Conservation (phyloP, 108 stramenopile genomes). For the Nannochloropsis salina region DNA sequence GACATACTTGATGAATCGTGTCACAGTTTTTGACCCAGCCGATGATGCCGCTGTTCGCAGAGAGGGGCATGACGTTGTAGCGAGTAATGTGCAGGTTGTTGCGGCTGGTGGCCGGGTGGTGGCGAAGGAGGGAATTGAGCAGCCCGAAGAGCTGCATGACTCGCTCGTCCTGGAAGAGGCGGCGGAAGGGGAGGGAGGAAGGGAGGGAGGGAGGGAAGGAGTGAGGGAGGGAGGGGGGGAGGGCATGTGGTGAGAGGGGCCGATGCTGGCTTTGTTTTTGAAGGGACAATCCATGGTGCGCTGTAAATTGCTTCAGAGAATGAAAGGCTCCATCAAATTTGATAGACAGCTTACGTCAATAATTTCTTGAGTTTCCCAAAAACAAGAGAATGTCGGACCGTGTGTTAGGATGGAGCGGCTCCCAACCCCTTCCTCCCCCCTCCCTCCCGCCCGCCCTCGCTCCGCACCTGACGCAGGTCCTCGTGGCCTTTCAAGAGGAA, state of each 20-base stretch:
- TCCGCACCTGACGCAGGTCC: constrained; percentile 37
- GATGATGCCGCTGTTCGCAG: constrained; percentile 40
- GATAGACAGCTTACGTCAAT: too few species aligned
- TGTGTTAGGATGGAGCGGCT: too few species aligned
- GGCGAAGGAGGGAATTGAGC: constrained; percentile 29
- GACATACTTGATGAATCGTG: constrained; percentile 25
- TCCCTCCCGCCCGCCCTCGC: not conserved
- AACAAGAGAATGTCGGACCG: too few species aligned
- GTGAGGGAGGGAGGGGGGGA: not conserved
- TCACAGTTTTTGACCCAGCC: constrained; percentile 41
- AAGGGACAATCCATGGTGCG: too few species aligned
- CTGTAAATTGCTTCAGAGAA: too few species aligned
- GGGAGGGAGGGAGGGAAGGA: not conserved
- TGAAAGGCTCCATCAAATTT: too few species aligned
- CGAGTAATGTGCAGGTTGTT: constrained; percentile 24
- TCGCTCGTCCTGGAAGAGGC: constrained; percentile 30
- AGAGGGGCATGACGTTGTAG: constrained; percentile 37
- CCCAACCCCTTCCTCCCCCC: not conserved
- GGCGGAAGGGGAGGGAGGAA: not conserved
- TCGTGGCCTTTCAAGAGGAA: constrained; percentile 44
- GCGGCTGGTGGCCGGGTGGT: not conserved
- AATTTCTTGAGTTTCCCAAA: too few species aligned
- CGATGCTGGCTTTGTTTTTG: too few species aligned
- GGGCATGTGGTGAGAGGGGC: too few species aligned
- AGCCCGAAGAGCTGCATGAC: constrained; percentile 46